Evolutionary conservation across 1,139 yeast species (phyloP), one percentile per base, ranked within the genome.

Genomic region (Suhomyces anneliseae): DNA sequence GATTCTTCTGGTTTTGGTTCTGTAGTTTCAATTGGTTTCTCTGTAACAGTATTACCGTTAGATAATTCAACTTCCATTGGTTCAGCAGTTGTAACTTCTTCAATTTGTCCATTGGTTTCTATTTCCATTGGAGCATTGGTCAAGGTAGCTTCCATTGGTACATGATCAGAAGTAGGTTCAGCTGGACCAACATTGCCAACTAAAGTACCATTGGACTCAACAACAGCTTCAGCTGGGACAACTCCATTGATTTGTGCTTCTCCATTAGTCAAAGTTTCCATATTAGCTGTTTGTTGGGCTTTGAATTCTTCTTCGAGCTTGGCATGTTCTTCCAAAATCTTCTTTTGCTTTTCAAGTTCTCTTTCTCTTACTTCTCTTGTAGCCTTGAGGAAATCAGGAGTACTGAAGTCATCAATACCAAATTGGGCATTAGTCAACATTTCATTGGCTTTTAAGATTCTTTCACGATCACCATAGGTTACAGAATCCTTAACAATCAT

Each of bases 391-490:
- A 93, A 86, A 45, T 82, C 89, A 1, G 90, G 83, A 15, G 81
- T 77, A 40, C 86, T 82, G 56, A 92, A 84, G 53, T 95, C 99
- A 58, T 95, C 99, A 45, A 93, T 79, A 9, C 95, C 96, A 62
- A 95, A 95, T 65, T 90, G 96, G 0, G 97, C 97, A 69, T 93
- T 92, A 8, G 98, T 95, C 61, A 82, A 79, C 98, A 95, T 90
- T 66, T 95, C 99, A 51, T 93, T 88, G 0, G 98, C 97, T 63
- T 88, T 90, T 48, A 92, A 77, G 11, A 85, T 73, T 44, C 96
- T 72, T 52, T 93, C 99, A 42, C 98, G 78, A 54, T 92, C 98
- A 1, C 89, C 90, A 7, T 79, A 69, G 0, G 85, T 82, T 31
- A 79, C 74, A 0, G 96, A 80, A 68, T 95, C 99, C 40, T 78